A percentile compares a stretch with the other conserved stretches of the same genome.
Evolutionary conservation across 768 basidiomycete genomes (phyloP).

Genomic region (Crepidotus variabilis): DNA sequence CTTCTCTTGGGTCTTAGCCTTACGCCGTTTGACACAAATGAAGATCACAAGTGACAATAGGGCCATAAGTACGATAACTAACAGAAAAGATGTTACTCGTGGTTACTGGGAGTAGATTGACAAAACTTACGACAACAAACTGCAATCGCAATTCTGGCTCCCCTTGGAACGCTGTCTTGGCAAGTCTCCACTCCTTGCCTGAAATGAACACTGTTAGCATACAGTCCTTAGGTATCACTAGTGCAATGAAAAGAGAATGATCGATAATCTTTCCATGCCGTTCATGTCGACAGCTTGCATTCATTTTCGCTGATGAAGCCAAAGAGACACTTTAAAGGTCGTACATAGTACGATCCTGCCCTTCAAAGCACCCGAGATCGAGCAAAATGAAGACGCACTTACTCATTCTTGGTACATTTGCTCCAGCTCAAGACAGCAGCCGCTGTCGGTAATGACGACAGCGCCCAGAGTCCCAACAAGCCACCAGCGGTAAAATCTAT

Average conservation of each 20-base stretch:
- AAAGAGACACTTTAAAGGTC: background rate
- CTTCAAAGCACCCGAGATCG: background rate
- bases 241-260: background rate
- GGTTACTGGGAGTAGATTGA: background rate
- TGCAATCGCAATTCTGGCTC: conserved; percentile 18
- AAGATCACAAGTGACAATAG: conserved; percentile 13
- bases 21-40: conserved; percentile 16
- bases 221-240: background rate
- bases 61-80: conserved; percentile 18
- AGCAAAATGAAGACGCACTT: conserved; percentile 6
- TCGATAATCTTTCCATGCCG: background rate
- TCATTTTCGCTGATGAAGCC: background rate
- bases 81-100: background rate
- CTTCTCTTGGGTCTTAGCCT: conserved; percentile 12
- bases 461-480: conserved; percentile 14
- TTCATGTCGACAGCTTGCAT: background rate
- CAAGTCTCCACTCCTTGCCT: conserved; percentile 17
- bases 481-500: conserved; percentile 16
- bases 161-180: conserved; percentile 14
- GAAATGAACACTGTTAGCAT: conserved; percentile 1
- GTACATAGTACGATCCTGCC: too few species aligned
- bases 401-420: conserved; percentile 21
- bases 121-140: conserved; percentile 15
- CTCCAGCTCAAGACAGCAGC: conserved; percentile 21
- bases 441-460: conserved; percentile 18